phyloP scores from a whole-genome alignment of 495 filamentous ascomycete genomes.

The Aspergillus hancockii region DNA sequence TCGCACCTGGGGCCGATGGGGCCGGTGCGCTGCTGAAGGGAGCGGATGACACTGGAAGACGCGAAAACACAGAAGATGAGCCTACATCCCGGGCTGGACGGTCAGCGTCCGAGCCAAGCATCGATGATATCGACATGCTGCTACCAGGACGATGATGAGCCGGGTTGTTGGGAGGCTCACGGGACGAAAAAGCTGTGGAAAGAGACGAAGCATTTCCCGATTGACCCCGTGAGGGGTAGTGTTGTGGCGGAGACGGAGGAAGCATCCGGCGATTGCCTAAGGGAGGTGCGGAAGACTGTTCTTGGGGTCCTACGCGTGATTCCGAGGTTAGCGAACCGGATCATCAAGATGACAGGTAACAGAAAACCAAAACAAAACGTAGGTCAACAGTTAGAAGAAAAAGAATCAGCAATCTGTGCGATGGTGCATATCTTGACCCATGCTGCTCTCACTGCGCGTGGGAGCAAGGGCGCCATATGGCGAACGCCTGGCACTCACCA shows the following conservation, averaged over 20 bases:
- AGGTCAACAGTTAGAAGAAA: constrained; percentile 6
- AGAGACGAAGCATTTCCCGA: constrained; percentile 42
- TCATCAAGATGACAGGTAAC: not conserved
- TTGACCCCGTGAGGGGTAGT: constrained; percentile 45
- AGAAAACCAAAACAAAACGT: constrained; percentile 4
- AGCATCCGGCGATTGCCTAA: constrained; percentile 58
- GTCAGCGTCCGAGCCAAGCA: constrained; percentile 68
- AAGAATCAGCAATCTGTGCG: constrained; percentile 14
- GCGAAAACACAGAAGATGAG: constrained; percentile 54
- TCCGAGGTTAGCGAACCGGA: constrained; percentile 16
- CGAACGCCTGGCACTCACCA: constrained; percentile 36
- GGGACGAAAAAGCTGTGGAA: constrained; percentile 47
- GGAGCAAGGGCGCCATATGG: constrained; percentile 4
- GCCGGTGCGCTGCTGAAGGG: constrained; percentile 33
- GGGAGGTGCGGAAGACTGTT: constrained; percentile 45
- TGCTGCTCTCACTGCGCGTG: not conserved
- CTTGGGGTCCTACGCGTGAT: constrained; percentile 31
- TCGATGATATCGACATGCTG: constrained; percentile 96
- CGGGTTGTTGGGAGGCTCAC: constrained; percentile 52
- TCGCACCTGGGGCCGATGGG: constrained; percentile 37
- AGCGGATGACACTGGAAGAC: constrained; percentile 52
- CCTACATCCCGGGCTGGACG: constrained; percentile 61
- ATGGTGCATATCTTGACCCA: constrained; percentile 3
- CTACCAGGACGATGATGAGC: constrained; percentile 60
- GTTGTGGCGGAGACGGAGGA: constrained; percentile 60